Evolutionary conservation across 2,329 filamentous ascomycete genomes (phyloP), one percentile per base, ranked within the genome.

Genomic region (Colletotrichum sp.): DNA sequence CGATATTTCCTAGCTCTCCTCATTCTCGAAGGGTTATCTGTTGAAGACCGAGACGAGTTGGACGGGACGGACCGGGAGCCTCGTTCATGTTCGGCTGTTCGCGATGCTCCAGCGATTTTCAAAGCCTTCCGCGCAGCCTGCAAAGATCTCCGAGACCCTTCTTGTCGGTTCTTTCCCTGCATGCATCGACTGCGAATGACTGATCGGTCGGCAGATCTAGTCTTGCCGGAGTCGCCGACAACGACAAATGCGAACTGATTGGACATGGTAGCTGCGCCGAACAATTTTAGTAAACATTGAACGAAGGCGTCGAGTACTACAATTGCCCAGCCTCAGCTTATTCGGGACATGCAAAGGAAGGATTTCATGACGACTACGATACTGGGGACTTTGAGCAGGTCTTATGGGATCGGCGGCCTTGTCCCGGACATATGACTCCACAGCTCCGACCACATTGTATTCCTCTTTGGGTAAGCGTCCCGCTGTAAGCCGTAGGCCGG

Each of bases 171-270:
- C 32, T 36, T 69, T 19, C 71, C 71, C 11, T 39, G 36, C 71
- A 69, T 72, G 25, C 64, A 52, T 13, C 32, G 64, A 34, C 71
- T 72, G 25, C 71, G 71, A 62, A 69, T 62, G n/a, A 69, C 12
- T 16, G 70, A 61, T 25, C 64, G 49, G 27, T 72, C 64, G 22
- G 64, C 30, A n/a, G 70, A 44, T 36, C 25, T 59, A 16, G 63
- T 49, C 64, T 30, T 12, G 39, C 65, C 65, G 2, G 44, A 59
- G 49, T 68, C 49, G 22, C 19, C 65, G n/a, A 57, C 49, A 22
- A 27, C 19, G 15, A 59, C 49, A 32, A 68, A 68, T 16, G 49
- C 39, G 22, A 57, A 57, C 19, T 59, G 25, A 15, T 36, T n/a
- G 27, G n/a, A 12, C 29, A 68, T 34, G 30, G 32, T 9, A 22